Percentiles rank a stretch among this genome's conserved stretches.
Conservation (phyloP, 768 basidiomycete species). For the Boletus rufocinnamomeus region DNA sequence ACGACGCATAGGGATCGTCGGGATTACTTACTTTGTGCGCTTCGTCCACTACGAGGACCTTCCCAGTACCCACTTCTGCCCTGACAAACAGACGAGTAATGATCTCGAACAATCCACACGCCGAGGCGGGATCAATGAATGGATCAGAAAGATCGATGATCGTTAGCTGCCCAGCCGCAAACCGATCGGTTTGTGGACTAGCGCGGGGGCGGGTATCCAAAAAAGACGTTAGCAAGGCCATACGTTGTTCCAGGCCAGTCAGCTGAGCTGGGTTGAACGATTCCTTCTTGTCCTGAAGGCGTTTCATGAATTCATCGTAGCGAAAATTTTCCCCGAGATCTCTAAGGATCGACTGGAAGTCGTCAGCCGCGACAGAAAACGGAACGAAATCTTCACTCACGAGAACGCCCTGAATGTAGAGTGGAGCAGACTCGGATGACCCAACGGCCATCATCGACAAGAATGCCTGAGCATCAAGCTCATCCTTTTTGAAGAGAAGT, state of each 20-base stretch:
- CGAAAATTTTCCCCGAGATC: constrained; percentile 62
- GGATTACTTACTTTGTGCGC: constrained; percentile 61
- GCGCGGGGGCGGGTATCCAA: constrained; percentile 36
- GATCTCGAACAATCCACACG: constrained; percentile 73
- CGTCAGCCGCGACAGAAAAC: constrained; percentile 10
- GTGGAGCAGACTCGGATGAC: constrained; percentile 58
- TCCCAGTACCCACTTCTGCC: constrained; percentile 59
- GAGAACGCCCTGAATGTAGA: constrained; percentile 70
- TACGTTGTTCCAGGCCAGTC: constrained; percentile 59
- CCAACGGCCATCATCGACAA: constrained; percentile 75
- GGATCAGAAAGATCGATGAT: constrained; percentile 75
- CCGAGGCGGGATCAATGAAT: constrained; percentile 65
- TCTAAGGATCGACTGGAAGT: constrained; percentile 55
- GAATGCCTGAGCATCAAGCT: constrained; percentile 69
- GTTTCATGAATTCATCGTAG: constrained; percentile 48
- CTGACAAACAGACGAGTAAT: constrained; percentile 65
- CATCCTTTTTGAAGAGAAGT: constrained; percentile 54
- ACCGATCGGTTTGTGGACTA: constrained; percentile 37
- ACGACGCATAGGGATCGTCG: neutral
- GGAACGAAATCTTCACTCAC: constrained; percentile 39
- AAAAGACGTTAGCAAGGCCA: constrained; percentile 62
- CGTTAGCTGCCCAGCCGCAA: constrained; percentile 58
- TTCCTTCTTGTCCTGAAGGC: constrained; percentile 47
- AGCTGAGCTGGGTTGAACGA: constrained; percentile 60
- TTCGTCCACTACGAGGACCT: constrained; percentile 72